phyloP scores from a whole-genome alignment of 805 yeast species.

The Millerago galiae region DNA sequence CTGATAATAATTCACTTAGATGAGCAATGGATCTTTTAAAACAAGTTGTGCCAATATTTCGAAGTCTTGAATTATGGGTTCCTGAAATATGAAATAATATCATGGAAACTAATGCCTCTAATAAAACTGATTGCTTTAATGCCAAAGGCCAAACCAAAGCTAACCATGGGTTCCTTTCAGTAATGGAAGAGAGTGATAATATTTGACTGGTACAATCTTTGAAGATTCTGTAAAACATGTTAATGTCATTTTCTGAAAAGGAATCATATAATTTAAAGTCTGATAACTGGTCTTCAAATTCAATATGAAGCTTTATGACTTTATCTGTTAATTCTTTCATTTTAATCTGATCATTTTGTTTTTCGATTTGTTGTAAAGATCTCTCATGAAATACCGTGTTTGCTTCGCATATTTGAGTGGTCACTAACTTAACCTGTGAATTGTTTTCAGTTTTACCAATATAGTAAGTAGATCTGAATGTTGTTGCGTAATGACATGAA shows the following conservation, averaged over 20 bases:
- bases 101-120: neutral
- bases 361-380: neutral
- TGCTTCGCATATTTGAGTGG: neutral
- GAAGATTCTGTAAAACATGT: neutral
- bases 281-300: neutral
- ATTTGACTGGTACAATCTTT: neutral
- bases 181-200: neutral
- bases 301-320: neutral
- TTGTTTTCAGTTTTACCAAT: neutral
- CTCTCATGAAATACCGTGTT: neutral
- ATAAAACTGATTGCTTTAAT: neutral
- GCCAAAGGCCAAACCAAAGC: constrained; percentile 1
- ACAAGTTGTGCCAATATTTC: neutral
- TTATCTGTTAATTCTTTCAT: neutral
- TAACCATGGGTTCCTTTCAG: neutral
- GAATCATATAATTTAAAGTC: neutral
- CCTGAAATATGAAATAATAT: neutral
- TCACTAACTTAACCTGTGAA: neutral
- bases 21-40: neutral
- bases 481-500: neutral
- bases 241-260: neutral
- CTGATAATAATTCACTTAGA: neutral
- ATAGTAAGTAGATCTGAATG: neutral
- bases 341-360: neutral
- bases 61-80: neutral